Evolutionary conservation across 2,329 filamentous ascomycete species (phyloP).

Genomic region (Pseudogymnoascus sp.): DNA sequence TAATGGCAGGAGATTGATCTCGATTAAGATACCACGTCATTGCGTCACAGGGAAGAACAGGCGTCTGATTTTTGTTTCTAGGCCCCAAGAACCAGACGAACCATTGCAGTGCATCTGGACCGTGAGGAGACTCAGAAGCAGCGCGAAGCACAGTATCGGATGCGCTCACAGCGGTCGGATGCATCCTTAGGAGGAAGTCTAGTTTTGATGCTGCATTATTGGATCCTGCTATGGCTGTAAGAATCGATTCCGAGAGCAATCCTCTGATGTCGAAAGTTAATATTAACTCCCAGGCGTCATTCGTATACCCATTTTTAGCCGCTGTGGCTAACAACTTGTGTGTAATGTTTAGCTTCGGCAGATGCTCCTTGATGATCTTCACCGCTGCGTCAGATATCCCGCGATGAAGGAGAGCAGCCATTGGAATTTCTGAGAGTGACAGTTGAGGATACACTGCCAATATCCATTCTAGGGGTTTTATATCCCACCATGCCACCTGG

Average conservation of each 20-base stretch:
- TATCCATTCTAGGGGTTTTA: background rate
- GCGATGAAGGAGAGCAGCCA: background rate
- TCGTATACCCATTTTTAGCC: background rate
- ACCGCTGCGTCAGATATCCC: background rate
- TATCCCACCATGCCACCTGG: background rate
- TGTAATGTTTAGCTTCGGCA: background rate
- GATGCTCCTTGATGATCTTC: background rate
- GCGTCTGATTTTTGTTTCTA: background rate
- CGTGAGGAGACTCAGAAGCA: background rate
- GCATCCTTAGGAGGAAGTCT: background rate
- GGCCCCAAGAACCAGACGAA: background rate
- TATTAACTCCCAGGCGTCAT: background rate
- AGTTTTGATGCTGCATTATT: background rate
- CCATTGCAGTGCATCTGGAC: background rate
- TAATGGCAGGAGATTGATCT: background rate
- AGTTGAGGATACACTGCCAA: background rate
- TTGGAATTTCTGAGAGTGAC: background rate
- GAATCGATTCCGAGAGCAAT: background rate
- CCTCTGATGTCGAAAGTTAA: background rate
- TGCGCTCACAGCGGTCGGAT: background rate
- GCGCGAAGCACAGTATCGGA: background rate
- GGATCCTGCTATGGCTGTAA: background rate
- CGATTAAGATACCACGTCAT: background rate
- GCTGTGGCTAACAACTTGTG: background rate
- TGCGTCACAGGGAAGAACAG: background rate